Evolutionary conservation across 768 basidiomycete species (phyloP).

Genomic region (Suillus clintonianus): DNA sequence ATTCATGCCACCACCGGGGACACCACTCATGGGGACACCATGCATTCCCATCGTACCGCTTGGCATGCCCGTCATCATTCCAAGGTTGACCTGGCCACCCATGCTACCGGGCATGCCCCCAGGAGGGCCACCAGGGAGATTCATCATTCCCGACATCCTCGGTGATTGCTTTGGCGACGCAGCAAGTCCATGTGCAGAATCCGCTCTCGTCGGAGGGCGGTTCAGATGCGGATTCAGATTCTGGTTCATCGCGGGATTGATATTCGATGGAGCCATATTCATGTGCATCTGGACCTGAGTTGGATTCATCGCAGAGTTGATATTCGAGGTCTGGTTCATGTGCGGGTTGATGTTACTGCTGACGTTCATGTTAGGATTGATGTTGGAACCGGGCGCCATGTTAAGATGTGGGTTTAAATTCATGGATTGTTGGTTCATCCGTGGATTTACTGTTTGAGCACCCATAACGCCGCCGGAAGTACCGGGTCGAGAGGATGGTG

Average conservation of each 20-base stretch:
- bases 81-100: slow-evolving; percentile 6
- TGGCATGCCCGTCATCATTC: slow-evolving; percentile 14
- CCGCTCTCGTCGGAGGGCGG: slow-evolving; percentile 30
- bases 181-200: slow-evolving; percentile 26
- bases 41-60: slow-evolving; percentile 18
- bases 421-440: slow-evolving; percentile 25
- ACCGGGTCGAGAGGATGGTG: slow-evolving; percentile 25
- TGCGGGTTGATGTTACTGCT: slow-evolving; percentile 10
- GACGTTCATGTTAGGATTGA: slow-evolving; percentile 16
- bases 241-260: slow-evolving; percentile 13
- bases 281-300: slow-evolving; percentile 23
- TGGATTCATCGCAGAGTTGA: slow-evolving; percentile 11
- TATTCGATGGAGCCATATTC: slow-evolving; percentile 11
- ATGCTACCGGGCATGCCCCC: slow-evolving; percentile 9
- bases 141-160: slow-evolving; percentile 11
- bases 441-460: slow-evolving; percentile 13
- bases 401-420: slow-evolving; percentile 24
- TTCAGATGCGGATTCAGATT: slow-evolving; percentile 14
- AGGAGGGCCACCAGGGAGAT: slow-evolving; percentile 3
- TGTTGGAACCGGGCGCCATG: slow-evolving; percentile 9
- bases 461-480: slow-evolving; percentile 23
- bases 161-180: slow-evolving; percentile 32
- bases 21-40: slow-evolving; percentile 13
- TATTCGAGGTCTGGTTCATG: slow-evolving; percentile 25
- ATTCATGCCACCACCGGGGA: neutral